Conservation (phyloP, 2,329 filamentous ascomycete genomes). For the Lachnellula occidentalis region DNA sequence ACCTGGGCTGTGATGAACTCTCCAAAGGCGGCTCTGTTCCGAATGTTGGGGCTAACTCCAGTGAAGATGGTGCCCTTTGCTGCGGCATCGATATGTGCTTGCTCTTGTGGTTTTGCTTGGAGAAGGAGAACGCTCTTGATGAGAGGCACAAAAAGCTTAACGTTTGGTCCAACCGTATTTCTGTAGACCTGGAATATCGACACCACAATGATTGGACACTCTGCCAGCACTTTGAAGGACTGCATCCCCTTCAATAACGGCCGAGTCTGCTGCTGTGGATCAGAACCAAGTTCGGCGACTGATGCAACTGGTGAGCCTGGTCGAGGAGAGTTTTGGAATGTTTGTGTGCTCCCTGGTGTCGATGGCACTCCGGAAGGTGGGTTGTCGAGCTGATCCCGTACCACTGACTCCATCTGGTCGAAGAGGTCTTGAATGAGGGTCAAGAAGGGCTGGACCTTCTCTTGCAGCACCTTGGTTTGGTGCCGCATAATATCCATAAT, state of each 20-base stretch:
- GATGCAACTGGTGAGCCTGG: conserved; percentile 86
- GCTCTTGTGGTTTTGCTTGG: conserved; percentile 88
- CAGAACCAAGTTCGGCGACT: conserved; percentile 72
- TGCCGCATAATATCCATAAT: conserved; percentile 95
- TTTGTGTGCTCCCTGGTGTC: conserved; percentile 59
- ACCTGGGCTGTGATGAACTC: conserved; percentile 98
- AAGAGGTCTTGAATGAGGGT: conserved; percentile 94
- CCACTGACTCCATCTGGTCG: conserved; percentile 86
- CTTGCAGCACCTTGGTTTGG: conserved; percentile 74
- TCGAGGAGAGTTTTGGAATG: conserved; percentile 74
- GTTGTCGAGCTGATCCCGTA: conserved; percentile 91
- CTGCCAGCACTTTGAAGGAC: conserved; percentile 96
- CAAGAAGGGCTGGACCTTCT: conserved; percentile 84
- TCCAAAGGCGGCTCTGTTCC: conserved; percentile 88
- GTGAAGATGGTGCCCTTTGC: conserved; percentile 79
- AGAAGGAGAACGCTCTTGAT: conserved; percentile 87
- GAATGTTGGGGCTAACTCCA: conserved; percentile 88
- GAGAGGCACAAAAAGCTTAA: conserved; percentile 85
- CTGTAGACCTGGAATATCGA: conserved; percentile 96
- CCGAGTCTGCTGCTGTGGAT: conserved; percentile 74
- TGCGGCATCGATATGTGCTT: conserved; percentile 80
- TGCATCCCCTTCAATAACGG: conserved; percentile 90
- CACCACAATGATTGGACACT: conserved; percentile 98
- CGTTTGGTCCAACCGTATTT: conserved; percentile 71
- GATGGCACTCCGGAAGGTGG: conserved; percentile 59